Conservation (phyloP, 2,329 filamentous ascomycete genomes). For the Hymenoscyphus linearis region DNA sequence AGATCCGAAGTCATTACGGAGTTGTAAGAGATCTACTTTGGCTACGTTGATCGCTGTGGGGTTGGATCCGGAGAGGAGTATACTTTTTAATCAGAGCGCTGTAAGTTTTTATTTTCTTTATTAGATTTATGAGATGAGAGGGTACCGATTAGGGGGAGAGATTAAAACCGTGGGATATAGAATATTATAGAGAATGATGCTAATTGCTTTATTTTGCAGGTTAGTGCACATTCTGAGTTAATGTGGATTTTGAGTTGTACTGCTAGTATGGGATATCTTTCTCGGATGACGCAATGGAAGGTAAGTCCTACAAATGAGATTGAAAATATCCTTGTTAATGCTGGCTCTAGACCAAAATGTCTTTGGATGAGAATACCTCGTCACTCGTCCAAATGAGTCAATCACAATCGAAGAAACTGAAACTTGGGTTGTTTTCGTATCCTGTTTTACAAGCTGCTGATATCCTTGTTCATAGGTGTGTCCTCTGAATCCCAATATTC, state of each 20-base stretch:
- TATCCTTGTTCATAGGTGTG: conserved; percentile 74
- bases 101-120: conserved; percentile 41
- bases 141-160: not conserved
- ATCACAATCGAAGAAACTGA: conserved; percentile 66
- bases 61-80: conserved; percentile 68
- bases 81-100: conserved; percentile 76
- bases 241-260: conserved; percentile 97
- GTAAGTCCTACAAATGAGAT: conserved; percentile 38
- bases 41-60: conserved; percentile 81
- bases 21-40: conserved; percentile 67
- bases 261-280: conserved; percentile 88
- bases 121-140: not conserved
- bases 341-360: conserved; percentile 61
- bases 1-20: conserved; percentile 52
- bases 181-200: not conserved
- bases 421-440: conserved; percentile 90
- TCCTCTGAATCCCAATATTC: not conserved
- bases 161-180: not conserved
- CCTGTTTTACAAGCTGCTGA: conserved; percentile 94
- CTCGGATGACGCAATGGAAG: conserved; percentile 99
- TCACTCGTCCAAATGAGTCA: conserved; percentile 54
- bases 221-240: conserved; percentile 76
- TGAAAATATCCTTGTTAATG: not conserved
- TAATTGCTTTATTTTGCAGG: conserved; percentile 38
- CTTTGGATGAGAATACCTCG: conserved; percentile 53